phyloP scores from a whole-genome alignment of 768 basidiomycete species.

The Lactarius quietus region DNA sequence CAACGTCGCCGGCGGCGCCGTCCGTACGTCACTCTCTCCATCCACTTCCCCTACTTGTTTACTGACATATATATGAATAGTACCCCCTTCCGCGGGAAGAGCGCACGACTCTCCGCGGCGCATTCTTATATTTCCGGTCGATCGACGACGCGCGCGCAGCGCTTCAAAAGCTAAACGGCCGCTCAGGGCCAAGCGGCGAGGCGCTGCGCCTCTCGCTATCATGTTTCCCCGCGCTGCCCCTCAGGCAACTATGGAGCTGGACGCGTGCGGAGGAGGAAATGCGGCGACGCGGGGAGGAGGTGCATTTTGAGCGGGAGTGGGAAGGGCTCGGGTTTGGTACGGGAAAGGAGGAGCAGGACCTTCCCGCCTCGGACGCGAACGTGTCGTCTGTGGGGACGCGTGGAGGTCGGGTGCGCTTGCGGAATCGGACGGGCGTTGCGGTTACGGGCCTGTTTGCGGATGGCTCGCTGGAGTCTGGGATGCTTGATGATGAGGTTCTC shows the following conservation, averaged over 20 bases:
- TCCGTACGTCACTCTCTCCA: not conserved
- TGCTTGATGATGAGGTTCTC: not conserved
- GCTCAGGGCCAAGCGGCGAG: not conserved
- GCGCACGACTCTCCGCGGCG: not conserved
- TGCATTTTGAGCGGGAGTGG: not conserved
- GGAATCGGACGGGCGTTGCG: no score
- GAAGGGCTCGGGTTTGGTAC: constrained; percentile 10
- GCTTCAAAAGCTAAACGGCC: not conserved
- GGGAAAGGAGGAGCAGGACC: not conserved
- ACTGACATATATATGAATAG: not conserved
- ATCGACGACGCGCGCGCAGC: constrained; percentile 7
- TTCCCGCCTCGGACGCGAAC: not conserved
- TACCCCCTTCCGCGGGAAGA: constrained; percentile 8
- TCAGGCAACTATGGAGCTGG: not conserved
- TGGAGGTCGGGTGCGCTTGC: constrained; percentile 1
- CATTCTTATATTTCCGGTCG: not conserved
- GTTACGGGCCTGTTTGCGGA: not conserved
- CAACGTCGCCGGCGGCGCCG: not conserved
- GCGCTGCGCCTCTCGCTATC: constrained; percentile 2
- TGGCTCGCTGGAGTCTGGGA: not conserved
- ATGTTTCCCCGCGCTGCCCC: not conserved
- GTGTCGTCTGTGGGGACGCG: constrained; percentile 4
- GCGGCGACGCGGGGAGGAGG: not conserved
- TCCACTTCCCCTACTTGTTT: no score
- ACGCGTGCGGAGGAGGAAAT: not conserved